Percentiles rank a stretch among this genome's conserved stretches.
Evolutionary conservation across 306 rosid genomes (phyloP).

Genomic region (Betula pendula): DNA sequence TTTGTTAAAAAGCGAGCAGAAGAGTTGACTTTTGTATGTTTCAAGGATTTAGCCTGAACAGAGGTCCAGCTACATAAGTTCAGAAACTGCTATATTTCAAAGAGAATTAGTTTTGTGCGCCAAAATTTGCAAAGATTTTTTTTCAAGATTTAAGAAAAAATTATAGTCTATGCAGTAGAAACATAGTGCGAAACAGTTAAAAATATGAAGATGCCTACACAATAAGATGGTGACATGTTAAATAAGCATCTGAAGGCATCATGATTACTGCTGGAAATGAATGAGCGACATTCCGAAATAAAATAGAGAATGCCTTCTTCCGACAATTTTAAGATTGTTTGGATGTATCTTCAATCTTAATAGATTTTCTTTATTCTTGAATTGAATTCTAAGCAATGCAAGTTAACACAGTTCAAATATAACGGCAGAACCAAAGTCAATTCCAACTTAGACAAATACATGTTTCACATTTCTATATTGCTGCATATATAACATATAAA

Average conservation of each 20-base stretch:
- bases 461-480: background rate
- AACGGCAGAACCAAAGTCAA: background rate
- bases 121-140: background rate
- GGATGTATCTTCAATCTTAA: background rate
- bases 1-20: background rate
- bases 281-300: background rate
- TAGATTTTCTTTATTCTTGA: background rate
- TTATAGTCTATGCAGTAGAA: background rate
- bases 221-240: background rate
- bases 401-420: background rate
- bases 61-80: background rate
- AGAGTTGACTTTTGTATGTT: constrained; percentile 1
- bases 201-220: background rate
- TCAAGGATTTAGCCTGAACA: background rate
- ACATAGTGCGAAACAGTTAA: background rate
- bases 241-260: background rate
- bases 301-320: background rate
- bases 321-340: background rate
- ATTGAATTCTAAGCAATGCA: background rate
- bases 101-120: background rate
- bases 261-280: background rate
- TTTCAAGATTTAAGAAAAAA: background rate
- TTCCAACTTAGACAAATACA: background rate
- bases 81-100: background rate
- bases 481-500: background rate